These are phyloP conservation scores for Hyaloscypha variabilis DNA, from an alignment of 495 filamentous ascomycete genomes.

Conservation along the genomic window DNA sequence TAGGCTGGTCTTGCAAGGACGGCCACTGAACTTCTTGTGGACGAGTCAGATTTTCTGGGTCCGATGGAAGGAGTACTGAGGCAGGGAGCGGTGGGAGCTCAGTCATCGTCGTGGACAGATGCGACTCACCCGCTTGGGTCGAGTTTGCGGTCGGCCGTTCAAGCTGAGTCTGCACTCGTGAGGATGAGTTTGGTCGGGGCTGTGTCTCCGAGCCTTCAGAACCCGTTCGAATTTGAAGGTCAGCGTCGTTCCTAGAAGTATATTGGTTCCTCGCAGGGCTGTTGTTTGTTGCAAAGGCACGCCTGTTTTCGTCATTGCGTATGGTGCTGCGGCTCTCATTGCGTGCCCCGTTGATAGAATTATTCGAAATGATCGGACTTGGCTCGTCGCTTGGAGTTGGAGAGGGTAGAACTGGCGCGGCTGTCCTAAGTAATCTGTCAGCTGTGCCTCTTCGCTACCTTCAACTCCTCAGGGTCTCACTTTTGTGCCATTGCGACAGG, in stretches of 20 bases:
- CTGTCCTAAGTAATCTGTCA: slow-evolving; percentile 24
- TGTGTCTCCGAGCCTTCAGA: background rate
- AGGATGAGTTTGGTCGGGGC: background rate
- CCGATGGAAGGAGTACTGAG: slow-evolving; percentile 3
- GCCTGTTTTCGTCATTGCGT: background rate
- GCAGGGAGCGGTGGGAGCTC: slow-evolving; percentile 4
- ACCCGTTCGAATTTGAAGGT: background rate
- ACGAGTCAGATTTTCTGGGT: background rate
- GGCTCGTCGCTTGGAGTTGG: slow-evolving; percentile 59
- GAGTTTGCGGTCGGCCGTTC: background rate
- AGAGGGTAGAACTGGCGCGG: slow-evolving; percentile 47
- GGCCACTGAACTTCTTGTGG: background rate
- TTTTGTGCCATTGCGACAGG: slow-evolving; percentile 19
- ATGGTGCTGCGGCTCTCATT: slow-evolving; percentile 12
- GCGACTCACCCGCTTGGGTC: background rate
- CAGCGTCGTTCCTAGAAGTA: background rate
- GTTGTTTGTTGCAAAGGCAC: background rate
- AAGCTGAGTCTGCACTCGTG: background rate
- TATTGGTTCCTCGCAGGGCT: background rate
- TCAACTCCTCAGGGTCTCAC: background rate
- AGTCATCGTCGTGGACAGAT: background rate
- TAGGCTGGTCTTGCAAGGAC: background rate
- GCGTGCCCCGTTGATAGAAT: slow-evolving; percentile 32
- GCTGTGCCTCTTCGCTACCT: background rate
- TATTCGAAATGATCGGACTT: slow-evolving; percentile 37